phyloP scores from a whole-genome alignment of 805 yeast species.

The Ogataea pini region DNA sequence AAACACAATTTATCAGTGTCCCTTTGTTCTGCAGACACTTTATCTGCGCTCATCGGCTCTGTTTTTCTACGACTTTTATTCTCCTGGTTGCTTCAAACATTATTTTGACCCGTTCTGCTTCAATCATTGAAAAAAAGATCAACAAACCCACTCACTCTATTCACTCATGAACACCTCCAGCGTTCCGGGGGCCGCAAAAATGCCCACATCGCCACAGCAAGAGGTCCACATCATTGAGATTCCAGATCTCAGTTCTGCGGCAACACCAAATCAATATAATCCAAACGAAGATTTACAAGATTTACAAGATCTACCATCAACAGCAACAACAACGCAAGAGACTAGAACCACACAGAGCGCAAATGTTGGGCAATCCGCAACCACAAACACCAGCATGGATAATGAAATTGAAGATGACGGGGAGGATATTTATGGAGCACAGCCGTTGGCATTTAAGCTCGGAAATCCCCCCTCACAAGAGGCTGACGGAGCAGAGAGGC shows the following conservation, averaged over 20 bases:
- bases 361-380: not conserved
- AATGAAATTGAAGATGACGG: conserved; percentile 5
- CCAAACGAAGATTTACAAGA: not conserved
- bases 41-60: not conserved
- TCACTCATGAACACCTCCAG: not conserved
- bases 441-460: conserved; percentile 29
- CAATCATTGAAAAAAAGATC: conserved; percentile 1
- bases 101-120: not conserved
- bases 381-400: not conserved
- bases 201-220: conserved; percentile 2
- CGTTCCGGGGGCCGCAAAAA: conserved; percentile 1
- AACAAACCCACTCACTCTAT: not conserved
- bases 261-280: not conserved
- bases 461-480: conserved; percentile 23
- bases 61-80: not conserved
- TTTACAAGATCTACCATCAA: not conserved
- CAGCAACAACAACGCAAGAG: not conserved
- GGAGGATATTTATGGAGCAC: conserved; percentile 26
- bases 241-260: conserved; percentile 24
- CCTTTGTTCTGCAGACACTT: not conserved
- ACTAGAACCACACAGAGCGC: not conserved
- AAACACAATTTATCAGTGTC: not conserved
- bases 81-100: not conserved
- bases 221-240: conserved; percentile 25
- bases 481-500: not conserved